These are phyloP conservation scores for Eleusine indica DNA, from an alignment of 176 grass and related monocot species.

Conservation along the genomic window DNA sequence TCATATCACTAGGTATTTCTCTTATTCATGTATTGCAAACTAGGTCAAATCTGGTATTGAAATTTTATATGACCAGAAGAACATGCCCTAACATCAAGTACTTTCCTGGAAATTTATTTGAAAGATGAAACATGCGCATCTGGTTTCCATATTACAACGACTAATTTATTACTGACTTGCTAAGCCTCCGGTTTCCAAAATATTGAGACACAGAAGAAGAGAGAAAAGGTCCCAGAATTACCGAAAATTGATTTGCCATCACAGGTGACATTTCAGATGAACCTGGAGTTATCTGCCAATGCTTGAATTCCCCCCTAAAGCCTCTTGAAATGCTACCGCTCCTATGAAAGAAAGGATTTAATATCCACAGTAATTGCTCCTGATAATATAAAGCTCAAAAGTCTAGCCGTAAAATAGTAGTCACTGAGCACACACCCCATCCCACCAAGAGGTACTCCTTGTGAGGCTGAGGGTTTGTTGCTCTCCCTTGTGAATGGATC, in stretches of 20 bases:
- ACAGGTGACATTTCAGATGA: constrained; percentile 84
- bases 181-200: background rate
- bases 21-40: background rate
- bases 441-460: constrained; percentile 94
- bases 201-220: constrained; percentile 28
- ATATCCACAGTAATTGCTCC: constrained; percentile 29
- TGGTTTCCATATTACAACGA: background rate
- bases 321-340: constrained; percentile 96
- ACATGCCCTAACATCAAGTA: background rate
- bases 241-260: constrained; percentile 99
- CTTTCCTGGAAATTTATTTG: background rate
- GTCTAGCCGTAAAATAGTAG: constrained; percentile 22
- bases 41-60: background rate
- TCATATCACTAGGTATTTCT: background rate
- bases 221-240: constrained; percentile 46
- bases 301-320: constrained; percentile 95
- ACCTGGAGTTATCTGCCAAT: constrained; percentile 97
- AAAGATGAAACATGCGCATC: background rate
- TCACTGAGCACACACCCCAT: constrained; percentile 71
- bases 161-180: background rate
- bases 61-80: background rate
- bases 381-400: constrained; percentile 14
- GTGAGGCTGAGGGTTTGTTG: constrained; percentile 78
- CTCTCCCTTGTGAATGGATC: constrained; percentile 93
- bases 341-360: constrained; percentile 49